These are phyloP conservation scores for Cadophora malorum DNA, from an alignment of 2,329 filamentous ascomycete genomes.

Conservation along the genomic window DNA sequence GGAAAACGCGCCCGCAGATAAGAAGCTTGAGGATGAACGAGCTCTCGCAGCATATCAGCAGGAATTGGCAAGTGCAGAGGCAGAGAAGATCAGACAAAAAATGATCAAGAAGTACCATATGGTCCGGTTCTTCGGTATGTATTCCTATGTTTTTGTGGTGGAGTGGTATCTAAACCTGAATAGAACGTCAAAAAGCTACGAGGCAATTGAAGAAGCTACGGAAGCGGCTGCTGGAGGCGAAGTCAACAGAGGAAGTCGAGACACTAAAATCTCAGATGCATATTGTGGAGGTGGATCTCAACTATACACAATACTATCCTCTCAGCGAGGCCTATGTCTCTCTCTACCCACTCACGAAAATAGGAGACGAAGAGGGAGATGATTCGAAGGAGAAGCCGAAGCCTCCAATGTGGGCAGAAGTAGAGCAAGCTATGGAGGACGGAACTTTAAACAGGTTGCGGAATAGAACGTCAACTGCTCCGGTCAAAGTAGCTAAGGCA, in stretches of 20 bases:
- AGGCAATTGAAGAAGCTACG: constrained; percentile 69
- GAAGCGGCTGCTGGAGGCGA: constrained; percentile 60
- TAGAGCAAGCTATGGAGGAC: constrained; percentile 69
- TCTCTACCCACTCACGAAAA: constrained; percentile 59
- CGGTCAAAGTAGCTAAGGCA: constrained; percentile 16
- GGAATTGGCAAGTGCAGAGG: constrained; percentile 64
- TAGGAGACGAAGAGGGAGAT: constrained; percentile 44
- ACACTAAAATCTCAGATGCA: constrained; percentile 65
- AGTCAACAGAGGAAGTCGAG: constrained; percentile 58
- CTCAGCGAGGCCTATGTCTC: constrained; percentile 74
- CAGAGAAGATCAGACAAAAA: constrained; percentile 66
- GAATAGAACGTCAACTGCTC: constrained; percentile 35
- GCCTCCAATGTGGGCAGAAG: constrained; percentile 68
- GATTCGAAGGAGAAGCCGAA: constrained; percentile 42
- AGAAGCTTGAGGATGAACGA: constrained; percentile 72
- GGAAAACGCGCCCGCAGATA: constrained; percentile 69
- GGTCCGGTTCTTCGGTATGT: constrained; percentile 79
- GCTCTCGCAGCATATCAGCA: constrained; percentile 71
- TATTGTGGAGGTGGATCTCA: constrained; percentile 73
- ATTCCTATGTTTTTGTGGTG: background rate
- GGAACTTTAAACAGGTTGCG: constrained; percentile 49
- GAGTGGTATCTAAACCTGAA: constrained; percentile 21
- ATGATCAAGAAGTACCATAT: constrained; percentile 85
- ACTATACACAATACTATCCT: constrained; percentile 77
- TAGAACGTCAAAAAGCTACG: constrained; percentile 76